These are phyloP conservation scores for Chloranthus sessilifolius DNA, from an alignment of 164 flowering plant species.

Conservation along the genomic window DNA sequence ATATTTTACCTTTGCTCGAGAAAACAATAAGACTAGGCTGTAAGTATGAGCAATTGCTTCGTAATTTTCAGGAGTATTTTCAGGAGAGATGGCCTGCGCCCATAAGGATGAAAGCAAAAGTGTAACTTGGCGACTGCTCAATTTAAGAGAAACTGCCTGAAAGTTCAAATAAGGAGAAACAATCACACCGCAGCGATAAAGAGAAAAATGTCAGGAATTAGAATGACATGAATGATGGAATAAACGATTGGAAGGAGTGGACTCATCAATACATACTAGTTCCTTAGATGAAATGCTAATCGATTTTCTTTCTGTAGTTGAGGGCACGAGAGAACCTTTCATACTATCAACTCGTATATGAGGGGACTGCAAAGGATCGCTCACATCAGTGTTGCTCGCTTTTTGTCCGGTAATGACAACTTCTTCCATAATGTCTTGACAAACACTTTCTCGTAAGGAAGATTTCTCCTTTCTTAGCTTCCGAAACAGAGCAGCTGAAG, in stretches of 20 bases:
- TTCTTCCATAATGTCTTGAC: slow-evolving; percentile 12
- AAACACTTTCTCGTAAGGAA: slow-evolving; percentile 27
- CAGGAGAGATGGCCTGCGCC: slow-evolving; percentile 73
- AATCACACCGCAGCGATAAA: no score
- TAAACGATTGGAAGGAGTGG: no score
- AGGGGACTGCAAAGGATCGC: slow-evolving; percentile 52
- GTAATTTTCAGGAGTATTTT: slow-evolving; percentile 66
- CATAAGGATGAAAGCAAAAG: slow-evolving; percentile 82
- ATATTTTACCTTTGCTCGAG: slow-evolving; percentile 61
- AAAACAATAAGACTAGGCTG: slow-evolving; percentile 66
- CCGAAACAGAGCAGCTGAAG: slow-evolving; percentile 91
- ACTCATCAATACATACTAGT: slow-evolving; percentile 21
- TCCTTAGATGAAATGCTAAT: slow-evolving; percentile 7
- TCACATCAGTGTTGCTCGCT: slow-evolving; percentile 28
- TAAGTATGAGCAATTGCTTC: slow-evolving; percentile 91
- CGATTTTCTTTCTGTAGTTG: slow-evolving; percentile 6
- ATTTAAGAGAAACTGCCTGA: slow-evolving; percentile 63
- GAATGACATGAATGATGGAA: no score
- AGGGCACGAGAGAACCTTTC: slow-evolving; percentile 16
- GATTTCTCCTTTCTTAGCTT: slow-evolving; percentile 55
- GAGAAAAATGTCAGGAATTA: no score
- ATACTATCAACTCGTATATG: slow-evolving; percentile 53
- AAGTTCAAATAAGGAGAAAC: slow-evolving; percentile 6
- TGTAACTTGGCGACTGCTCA: slow-evolving; percentile 74
- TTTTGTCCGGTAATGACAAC: no score